Conservation (phyloP, 2,329 filamentous ascomycete genomes). For the Aspergillus ochraceus region DNA sequence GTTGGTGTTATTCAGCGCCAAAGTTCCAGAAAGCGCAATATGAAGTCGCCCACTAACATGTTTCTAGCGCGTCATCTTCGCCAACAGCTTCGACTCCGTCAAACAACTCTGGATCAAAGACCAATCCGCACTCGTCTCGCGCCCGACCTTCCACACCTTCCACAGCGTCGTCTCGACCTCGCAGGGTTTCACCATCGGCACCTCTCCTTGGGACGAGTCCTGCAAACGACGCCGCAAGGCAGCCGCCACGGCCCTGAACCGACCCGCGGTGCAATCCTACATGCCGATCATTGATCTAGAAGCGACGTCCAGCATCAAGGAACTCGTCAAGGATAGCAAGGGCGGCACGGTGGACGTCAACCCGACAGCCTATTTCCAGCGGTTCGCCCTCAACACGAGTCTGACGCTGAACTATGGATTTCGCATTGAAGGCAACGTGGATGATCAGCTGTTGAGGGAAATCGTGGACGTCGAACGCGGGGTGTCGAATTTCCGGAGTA, state of each 20-base stretch:
- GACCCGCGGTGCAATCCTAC: constrained; percentile 73
- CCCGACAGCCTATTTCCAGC: constrained; percentile 70
- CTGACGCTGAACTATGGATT: constrained; percentile 78
- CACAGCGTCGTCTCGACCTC: constrained; percentile 75
- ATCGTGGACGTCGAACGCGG: constrained; percentile 74
- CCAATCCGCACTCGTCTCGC: constrained; percentile 73
- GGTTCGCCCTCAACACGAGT: constrained; percentile 74
- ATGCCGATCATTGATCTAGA: constrained; percentile 82
- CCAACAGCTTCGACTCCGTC: constrained; percentile 75
- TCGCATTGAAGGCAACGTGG: constrained; percentile 69
- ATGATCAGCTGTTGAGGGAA: constrained; percentile 68
- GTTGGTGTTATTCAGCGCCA: too few relatives aligned
- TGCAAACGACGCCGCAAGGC: constrained; percentile 76
- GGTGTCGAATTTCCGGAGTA: constrained; percentile 73
- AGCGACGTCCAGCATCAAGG: constrained; percentile 68
- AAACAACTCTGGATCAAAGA: constrained; percentile 74
- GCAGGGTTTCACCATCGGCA: constrained; percentile 79
- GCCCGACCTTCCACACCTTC: constrained; percentile 78
- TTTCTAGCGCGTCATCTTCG: constrained; percentile 67
- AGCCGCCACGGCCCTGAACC: constrained; percentile 74
- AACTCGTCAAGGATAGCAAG: constrained; percentile 65
- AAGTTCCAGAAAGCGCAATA: background rate
- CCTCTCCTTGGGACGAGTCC: constrained; percentile 79
- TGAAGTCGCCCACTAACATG: background rate
- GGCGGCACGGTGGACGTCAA: constrained; percentile 66